Conservation (phyloP, 345 rosid genomes). For the Dipteronia sinensis region DNA sequence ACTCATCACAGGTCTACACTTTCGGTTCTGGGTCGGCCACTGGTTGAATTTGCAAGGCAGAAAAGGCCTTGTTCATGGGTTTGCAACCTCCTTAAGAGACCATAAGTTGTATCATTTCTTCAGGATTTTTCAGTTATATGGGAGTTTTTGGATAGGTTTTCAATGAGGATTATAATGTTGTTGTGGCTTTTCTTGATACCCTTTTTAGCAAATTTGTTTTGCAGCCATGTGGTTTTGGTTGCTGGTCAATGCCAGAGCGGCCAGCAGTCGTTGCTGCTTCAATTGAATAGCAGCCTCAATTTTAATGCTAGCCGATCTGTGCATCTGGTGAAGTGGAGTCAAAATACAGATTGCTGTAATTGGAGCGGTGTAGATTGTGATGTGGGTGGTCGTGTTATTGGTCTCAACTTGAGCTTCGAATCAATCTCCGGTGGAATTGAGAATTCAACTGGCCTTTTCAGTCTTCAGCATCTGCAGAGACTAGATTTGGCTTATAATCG, state of each 20-base stretch:
- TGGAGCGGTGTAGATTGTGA: slow-evolving; percentile 30
- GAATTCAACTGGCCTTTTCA: slow-evolving; percentile 22
- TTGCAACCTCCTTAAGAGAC: background rate
- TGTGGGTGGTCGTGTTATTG: slow-evolving; percentile 19
- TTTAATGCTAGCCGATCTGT: background rate
- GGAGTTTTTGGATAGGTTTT: background rate
- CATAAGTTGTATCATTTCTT: background rate
- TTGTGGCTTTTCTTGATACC: slow-evolving; percentile 18
- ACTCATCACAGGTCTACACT: background rate
- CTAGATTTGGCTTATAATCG: slow-evolving; percentile 29
- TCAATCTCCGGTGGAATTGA: slow-evolving; percentile 26
- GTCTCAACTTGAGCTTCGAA: slow-evolving; percentile 33
- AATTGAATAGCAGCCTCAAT: background rate
- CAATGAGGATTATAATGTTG: slow-evolving; percentile 8
- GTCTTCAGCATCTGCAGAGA: slow-evolving; percentile 20
- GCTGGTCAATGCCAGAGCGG: slow-evolving; percentile 25
- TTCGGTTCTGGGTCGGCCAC: background rate
- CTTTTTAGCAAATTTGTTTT: background rate
- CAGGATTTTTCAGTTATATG: background rate
- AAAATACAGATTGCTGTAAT: slow-evolving; percentile 23
- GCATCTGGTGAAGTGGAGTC: slow-evolving; percentile 13
- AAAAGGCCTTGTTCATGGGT: slow-evolving; percentile 10
- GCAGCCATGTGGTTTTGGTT: slow-evolving; percentile 11
- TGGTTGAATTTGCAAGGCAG: background rate
- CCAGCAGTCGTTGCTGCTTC: slow-evolving; percentile 15